Conservation (phyloP, 495 filamentous ascomycete genomes). For the Neurospora sp. region DNA sequence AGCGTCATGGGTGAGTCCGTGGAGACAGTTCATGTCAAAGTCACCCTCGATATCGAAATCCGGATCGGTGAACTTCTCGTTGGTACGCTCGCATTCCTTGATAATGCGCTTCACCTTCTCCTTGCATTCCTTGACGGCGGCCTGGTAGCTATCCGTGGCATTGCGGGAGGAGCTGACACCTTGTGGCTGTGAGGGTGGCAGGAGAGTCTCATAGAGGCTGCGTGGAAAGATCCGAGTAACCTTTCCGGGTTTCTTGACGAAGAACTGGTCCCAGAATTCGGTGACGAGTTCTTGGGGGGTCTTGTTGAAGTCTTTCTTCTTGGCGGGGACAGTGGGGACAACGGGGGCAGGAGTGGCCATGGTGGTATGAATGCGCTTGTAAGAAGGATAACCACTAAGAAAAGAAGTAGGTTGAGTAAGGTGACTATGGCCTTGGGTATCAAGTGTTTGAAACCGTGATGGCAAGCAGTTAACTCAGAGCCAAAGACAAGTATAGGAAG, state of each 20-base stretch:
- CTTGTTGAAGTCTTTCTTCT: slow-evolving; percentile 15
- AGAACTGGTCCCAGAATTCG: slow-evolving; percentile 24
- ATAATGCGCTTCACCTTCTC: slow-evolving; percentile 60
- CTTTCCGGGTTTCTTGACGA: slow-evolving; percentile 22
- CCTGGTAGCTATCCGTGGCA: slow-evolving; percentile 45
- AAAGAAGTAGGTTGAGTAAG: neutral
- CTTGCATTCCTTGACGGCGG: slow-evolving; percentile 52
- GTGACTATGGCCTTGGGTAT: neutral
- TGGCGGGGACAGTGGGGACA: neutral
- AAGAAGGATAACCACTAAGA: neutral
- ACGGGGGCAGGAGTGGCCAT: neutral
- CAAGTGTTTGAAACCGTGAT: neutral
- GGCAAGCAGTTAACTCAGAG: neutral
- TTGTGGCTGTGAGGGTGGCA: slow-evolving; percentile 12
- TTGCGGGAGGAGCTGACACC: slow-evolving; percentile 18
- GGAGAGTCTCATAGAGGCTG: slow-evolving; percentile 17
- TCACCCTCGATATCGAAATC: slow-evolving; percentile 69
- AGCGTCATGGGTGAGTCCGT: slow-evolving; percentile 14
- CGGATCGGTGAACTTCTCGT: slow-evolving; percentile 69
- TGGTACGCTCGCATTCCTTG: slow-evolving; percentile 59
- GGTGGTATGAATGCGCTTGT: neutral
- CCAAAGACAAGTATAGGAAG: neutral
- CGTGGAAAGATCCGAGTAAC: slow-evolving; percentile 25
- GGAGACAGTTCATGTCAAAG: slow-evolving; percentile 14
- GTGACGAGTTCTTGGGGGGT: slow-evolving; percentile 18